Conservation (phyloP, 257 asterid genomes). For the Anisodus tanguticus region DNA sequence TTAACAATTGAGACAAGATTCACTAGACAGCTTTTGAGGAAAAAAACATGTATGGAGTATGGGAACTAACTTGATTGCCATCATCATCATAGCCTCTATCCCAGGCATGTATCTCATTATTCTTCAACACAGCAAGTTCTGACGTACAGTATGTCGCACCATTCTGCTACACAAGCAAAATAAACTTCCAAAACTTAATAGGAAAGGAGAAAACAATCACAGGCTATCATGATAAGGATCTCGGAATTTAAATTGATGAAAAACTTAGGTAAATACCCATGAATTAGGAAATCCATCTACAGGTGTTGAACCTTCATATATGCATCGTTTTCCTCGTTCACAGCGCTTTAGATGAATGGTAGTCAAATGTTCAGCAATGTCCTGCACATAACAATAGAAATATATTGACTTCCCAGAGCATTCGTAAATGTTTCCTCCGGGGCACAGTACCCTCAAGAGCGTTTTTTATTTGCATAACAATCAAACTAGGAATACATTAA, state of each 20-base stretch:
- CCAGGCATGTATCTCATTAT: slow-evolving; percentile 86
- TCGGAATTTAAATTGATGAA: background rate
- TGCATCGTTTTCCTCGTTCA: slow-evolving; percentile 88
- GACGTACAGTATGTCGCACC: slow-evolving; percentile 52
- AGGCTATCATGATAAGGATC: background rate
- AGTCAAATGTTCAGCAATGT: slow-evolving; percentile 95
- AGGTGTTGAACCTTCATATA: slow-evolving; percentile 93
- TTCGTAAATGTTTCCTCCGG: background rate
- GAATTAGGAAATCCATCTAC: slow-evolving; percentile 77
- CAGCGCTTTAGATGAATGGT: slow-evolving; percentile 71
- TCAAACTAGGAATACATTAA: background rate
- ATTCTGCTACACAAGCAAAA: slow-evolving; percentile 39
- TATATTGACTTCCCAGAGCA: slow-evolving; percentile 21
- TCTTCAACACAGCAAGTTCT: slow-evolving; percentile 71
- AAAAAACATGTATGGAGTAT: background rate
- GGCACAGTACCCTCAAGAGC: background rate
- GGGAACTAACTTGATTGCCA: slow-evolving; percentile 73
- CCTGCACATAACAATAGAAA: slow-evolving; percentile 53
- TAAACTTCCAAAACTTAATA: slow-evolving; percentile 12
- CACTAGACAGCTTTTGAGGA: background rate
- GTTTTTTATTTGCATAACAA: background rate
- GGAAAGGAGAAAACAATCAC: slow-evolving; percentile 19
- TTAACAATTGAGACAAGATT: background rate
- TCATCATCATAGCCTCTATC: slow-evolving; percentile 87
- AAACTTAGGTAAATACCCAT: slow-evolving; percentile 42